Conservation (phyloP, 2,329 filamentous ascomycete species). For the Calonectria pauciramosa region DNA sequence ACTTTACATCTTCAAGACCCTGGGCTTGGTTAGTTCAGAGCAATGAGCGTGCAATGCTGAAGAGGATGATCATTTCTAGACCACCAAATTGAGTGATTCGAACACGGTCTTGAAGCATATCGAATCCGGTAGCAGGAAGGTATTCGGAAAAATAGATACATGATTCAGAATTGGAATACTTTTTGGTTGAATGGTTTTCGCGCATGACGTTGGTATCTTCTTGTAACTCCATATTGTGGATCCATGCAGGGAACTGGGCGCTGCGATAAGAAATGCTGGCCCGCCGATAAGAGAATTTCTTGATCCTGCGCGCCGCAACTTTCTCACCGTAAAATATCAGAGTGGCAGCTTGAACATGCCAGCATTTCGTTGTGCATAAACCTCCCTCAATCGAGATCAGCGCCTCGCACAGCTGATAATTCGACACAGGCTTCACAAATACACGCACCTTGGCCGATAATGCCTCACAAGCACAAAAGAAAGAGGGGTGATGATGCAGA, state of each 20-base stretch:
- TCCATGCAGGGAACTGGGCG: background rate
- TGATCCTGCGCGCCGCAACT: slow-evolving; percentile 19
- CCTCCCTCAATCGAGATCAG: background rate
- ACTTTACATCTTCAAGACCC: background rate
- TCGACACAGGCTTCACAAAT: background rate
- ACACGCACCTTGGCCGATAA: slow-evolving; percentile 51
- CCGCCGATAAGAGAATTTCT: slow-evolving; percentile 46
- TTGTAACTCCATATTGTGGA: background rate
- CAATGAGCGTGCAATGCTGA: background rate
- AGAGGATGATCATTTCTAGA: background rate
- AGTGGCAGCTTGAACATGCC: background rate
- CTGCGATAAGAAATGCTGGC: slow-evolving; percentile 25
- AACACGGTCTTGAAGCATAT: background rate
- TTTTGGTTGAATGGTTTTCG: background rate
- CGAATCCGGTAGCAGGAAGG: background rate
- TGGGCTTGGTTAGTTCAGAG: background rate
- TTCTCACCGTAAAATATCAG: slow-evolving; percentile 1
- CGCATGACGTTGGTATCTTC: background rate
- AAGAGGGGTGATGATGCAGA: slow-evolving; percentile 64
- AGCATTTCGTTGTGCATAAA: background rate
- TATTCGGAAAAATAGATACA: background rate
- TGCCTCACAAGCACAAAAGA: slow-evolving; percentile 92
- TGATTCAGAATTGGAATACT: background rate
- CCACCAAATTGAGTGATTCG: background rate
- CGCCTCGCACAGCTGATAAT: background rate